Conservation (phyloP, 805 yeast genomes). For the Candida morakotiae region DNA sequence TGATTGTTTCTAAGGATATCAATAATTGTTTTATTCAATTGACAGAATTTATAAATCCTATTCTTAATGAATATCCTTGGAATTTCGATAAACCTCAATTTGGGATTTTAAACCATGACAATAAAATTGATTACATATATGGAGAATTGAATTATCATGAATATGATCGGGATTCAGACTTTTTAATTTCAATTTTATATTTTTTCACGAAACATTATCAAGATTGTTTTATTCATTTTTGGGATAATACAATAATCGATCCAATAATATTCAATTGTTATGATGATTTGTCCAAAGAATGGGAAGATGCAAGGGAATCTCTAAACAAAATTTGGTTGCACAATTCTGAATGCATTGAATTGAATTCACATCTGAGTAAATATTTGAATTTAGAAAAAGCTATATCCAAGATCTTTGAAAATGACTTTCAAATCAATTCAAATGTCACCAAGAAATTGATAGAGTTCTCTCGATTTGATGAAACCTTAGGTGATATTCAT, state of each 20-base stretch:
- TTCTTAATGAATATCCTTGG: conserved; percentile 21
- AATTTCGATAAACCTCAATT: conserved; percentile 6
- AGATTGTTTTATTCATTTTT: conserved; percentile 38
- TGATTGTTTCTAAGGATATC: conserved; percentile 5
- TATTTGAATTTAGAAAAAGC: conserved; percentile 10
- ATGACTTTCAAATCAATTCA: conserved; percentile 5
- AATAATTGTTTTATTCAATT: background rate
- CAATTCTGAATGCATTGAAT: conserved; percentile 28
- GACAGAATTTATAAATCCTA: conserved; percentile 14
- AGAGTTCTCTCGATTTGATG: background rate
- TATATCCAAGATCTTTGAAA: conserved; percentile 8
- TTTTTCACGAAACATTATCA: conserved; percentile 23
- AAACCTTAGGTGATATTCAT: conserved; percentile 1
- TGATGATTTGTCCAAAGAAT: conserved; percentile 44
- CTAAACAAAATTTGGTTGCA: conserved; percentile 53
- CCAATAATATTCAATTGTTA: conserved; percentile 48
- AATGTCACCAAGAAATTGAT: conserved; percentile 2
- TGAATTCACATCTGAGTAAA: conserved; percentile 8
- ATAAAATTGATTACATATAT: conserved; percentile 23
- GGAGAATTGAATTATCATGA: conserved; percentile 44
- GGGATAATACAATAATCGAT: conserved; percentile 54
- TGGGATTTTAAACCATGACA: background rate
- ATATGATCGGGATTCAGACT: conserved; percentile 40
- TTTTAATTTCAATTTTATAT: conserved; percentile 38
- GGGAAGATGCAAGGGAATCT: conserved; percentile 39